Base-by-base conservation (phyloP, 495 filamentous ascomycete species). In the Aspergillus coremiiformis region DNA sequence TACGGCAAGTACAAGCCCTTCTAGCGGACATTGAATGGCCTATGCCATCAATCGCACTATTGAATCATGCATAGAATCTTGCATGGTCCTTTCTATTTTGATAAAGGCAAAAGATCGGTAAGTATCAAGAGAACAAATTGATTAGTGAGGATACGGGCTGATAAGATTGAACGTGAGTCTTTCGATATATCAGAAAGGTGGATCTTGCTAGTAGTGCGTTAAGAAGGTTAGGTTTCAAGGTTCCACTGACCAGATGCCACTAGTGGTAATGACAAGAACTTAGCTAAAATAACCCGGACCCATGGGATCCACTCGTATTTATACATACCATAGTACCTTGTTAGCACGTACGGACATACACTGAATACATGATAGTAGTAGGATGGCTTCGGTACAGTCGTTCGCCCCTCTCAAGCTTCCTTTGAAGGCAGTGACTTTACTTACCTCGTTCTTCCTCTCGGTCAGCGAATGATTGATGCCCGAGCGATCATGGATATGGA, bases 61-160 rank as follows among this genome's bases (percentile, higher is more conserved):
- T 47, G 45, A 45, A 50, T 53, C n/a, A 45, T 53, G 46, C 50
- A 29, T 19, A 45, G 26, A 45, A 53, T 53, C 55, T 52, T 53
- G 55, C 45, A 53, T 57, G 21, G 45, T 19, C 26, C n/a, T 45
- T 29, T 0, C 41, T 22, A 17, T 20, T 43, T 17, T 8, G 35
- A 39, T 24, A 23, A 43, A 10, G 32, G 42, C 44, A 19, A 26
- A 32, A 45, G 6, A 39, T 30, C n/a, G 39, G 45, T 27, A 57
- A 49, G 45, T 21, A 49, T 10, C 17, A 37, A 17, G 22, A n/a
- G 7, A 2, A 9, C 27, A 19, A 19, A 22, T 39, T 41, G 27
- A 44, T 37, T 26, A 42, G 22, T 30, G 27, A 35, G 32, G 32
- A 35, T 12, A 35, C 32, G 14, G 32, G 32, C 14, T 14, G 52